Base-by-base conservation (phyloP, 2,329 filamentous ascomycete species). In the Curvularia spicifera region DNA sequence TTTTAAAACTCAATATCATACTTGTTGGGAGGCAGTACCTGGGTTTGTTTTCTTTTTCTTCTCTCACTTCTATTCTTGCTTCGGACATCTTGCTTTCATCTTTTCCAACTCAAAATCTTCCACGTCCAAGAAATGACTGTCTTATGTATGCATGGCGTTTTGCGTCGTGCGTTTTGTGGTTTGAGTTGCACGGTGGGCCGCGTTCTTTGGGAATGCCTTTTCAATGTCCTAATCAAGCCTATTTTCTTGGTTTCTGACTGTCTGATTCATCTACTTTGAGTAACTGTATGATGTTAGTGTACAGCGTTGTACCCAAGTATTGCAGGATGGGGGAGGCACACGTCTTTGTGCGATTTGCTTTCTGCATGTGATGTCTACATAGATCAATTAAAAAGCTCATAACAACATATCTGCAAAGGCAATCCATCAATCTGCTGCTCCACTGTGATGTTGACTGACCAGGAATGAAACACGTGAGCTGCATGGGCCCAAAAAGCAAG, bases 81-180 rank as follows among this genome's bases (percentile, higher is more conserved):
- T 46, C 15, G 8, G 26, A 20, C 39, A 20, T 45, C n/a, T 28
- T 47, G 18, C 28, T 45, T 53, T 33, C 22, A 33, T 46, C 29
- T 24, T 46, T 53, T 8, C 35, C 24, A 8, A 15, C 26, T 50
- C 35, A 22, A 50, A 40, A 40, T 40, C 35, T 40, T 50, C 18
- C 35, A 50, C 22, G 40, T 22, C 49, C 55, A 49, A 49, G 51
- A 49, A 46, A 57, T 22, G 55, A 57, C 48, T n/a, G 33, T 51
- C 28, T 57, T 43, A 54, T 33, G 55, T 54, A 49, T 57, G 55
- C 55, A 54, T 54, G 51, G 55, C 49, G 55, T 57, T 57, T 37
- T 57, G 51, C 44, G 51, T 54, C 49, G 22, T 53, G 53, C 42
- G 53, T 52, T 56, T 43, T 49, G 51, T 40, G 18, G 31, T 26